Percentiles rank a stretch among this genome's conserved stretches.
Evolutionary conservation across 2,329 filamentous ascomycete species (phyloP).

Genomic region (Sclerotiophoma versabilis): DNA sequence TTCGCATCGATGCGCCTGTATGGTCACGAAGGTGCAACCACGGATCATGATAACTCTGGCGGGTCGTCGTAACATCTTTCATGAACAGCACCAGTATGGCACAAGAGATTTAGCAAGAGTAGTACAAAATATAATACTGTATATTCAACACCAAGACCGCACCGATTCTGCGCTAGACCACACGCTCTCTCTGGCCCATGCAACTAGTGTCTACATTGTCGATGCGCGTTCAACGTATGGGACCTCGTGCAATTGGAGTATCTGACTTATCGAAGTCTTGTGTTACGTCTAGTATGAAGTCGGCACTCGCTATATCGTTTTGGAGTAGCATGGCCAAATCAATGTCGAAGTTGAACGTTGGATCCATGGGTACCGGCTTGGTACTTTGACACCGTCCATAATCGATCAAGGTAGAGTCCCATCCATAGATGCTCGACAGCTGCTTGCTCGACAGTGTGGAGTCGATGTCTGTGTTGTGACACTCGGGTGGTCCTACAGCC

Average conservation of each 20-base stretch:
- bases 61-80: not conserved
- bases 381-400: not conserved
- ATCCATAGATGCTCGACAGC: not conserved
- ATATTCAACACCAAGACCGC: not conserved
- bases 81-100: not conserved
- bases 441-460: conserved; percentile 7
- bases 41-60: not conserved
- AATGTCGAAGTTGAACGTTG: conserved; percentile 10
- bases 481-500: not conserved
- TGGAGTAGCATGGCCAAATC: conserved; percentile 21
- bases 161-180: not conserved
- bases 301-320: not conserved
- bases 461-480: not conserved
- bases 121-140: not conserved
- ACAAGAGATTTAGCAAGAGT: not conserved
- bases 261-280: not conserved
- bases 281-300: not conserved
- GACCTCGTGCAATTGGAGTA: not conserved
- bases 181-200: not conserved
- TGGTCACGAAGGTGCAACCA: no score
- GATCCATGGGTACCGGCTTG: not conserved
- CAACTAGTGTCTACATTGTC: not conserved
- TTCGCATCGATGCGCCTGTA: not conserved
- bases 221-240: not conserved
- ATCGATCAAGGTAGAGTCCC: not conserved